Conservation (phyloP, 176 grass and related monocot genomes). For the Oryza glumipatula region DNA sequence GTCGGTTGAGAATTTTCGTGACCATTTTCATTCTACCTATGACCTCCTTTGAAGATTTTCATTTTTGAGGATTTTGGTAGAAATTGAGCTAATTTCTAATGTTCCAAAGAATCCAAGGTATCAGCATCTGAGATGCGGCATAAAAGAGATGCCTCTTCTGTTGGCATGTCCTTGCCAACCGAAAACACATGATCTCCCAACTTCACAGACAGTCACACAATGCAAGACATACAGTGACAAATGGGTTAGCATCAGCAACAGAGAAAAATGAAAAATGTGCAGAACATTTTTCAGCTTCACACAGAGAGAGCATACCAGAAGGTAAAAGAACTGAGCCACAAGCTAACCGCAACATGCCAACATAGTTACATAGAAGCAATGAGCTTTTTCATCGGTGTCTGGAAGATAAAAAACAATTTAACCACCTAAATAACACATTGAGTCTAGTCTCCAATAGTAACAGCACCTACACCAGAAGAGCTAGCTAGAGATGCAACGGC, state of each 20-base stretch:
- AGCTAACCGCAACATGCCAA: background rate
- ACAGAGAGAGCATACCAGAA: slow-evolving; percentile 11
- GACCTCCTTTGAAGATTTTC: too few relatives aligned
- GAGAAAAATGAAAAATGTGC: background rate
- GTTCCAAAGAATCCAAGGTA: background rate
- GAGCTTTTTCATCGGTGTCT: background rate
- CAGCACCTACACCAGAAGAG: slow-evolving; percentile 6
- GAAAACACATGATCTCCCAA: background rate
- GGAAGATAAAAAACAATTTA: background rate
- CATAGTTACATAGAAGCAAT: background rate
- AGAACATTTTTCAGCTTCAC: background rate
- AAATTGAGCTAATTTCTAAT: too few relatives aligned
- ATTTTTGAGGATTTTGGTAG: background rate
- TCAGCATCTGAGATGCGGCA: background rate
- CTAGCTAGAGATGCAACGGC: slow-evolving; percentile 21
- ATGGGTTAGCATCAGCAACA: background rate
- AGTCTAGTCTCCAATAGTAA: background rate
- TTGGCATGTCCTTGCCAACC: background rate
- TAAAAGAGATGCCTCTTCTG: background rate
- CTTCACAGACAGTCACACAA: background rate
- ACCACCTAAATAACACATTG: slow-evolving; percentile 16
- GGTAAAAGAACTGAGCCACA: slow-evolving; percentile 1
- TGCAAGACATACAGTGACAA: background rate
- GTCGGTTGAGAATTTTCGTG: too few relatives aligned
- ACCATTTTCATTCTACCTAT: too few relatives aligned